These are phyloP conservation scores for Puccinellia tenuiflora DNA, from an alignment of 176 grass and related monocot genomes.

Conservation along the genomic window DNA sequence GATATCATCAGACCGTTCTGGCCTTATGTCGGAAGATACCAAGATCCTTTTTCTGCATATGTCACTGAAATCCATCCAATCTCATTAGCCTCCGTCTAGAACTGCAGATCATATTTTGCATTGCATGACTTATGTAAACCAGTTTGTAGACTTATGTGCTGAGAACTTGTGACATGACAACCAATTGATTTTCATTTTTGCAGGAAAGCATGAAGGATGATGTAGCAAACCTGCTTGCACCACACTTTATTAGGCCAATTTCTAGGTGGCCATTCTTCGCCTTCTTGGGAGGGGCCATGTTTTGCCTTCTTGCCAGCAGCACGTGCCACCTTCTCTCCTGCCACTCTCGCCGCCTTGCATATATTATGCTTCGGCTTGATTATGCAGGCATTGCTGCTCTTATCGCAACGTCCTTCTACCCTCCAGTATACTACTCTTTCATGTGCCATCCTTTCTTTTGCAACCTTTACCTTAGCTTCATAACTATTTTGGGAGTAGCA, in stretches of 20 bases:
- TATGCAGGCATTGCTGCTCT: slow-evolving; percentile 89
- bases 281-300: slow-evolving; percentile 83
- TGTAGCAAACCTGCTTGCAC: slow-evolving; percentile 55
- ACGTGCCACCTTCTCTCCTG: slow-evolving; percentile 85
- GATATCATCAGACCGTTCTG: neutral
- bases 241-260: slow-evolving; percentile 54
- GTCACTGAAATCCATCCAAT: neutral
- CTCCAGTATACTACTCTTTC: slow-evolving; percentile 88
- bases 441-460: slow-evolving; percentile 89
- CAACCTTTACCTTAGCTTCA: slow-evolving; percentile 76
- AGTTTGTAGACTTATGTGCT: neutral
- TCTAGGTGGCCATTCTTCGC: slow-evolving; percentile 75
- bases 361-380: slow-evolving; percentile 85
- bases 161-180: neutral
- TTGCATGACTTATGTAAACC: neutral
- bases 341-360: slow-evolving; percentile 66
- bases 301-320: slow-evolving; percentile 90
- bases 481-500: slow-evolving; percentile 70
- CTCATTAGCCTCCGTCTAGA: neutral
- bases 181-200: slow-evolving; percentile 1
- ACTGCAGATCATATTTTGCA: neutral
- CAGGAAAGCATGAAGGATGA: slow-evolving; percentile 79
- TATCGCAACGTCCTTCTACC: slow-evolving; percentile 85
- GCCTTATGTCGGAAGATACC: neutral
- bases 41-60: neutral